Conservation (phyloP, 192 early-diverging fungal species). For the Lunasporangiospora selenospora region DNA sequence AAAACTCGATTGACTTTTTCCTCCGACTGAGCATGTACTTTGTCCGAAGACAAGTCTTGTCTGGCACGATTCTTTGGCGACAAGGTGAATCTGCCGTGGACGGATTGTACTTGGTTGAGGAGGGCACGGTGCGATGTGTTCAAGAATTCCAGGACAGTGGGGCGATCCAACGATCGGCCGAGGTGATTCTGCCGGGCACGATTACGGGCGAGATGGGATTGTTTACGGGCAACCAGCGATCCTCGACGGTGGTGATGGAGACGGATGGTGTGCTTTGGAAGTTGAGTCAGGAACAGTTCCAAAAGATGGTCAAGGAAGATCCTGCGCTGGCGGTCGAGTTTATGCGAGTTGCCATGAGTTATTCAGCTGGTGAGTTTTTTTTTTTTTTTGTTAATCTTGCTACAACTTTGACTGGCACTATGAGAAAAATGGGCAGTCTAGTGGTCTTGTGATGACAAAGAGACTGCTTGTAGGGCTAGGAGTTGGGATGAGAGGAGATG, state of each 20-base stretch:
- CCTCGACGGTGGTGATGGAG: slow-evolving; percentile 68
- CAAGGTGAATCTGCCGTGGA: slow-evolving; percentile 60
- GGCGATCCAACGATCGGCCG: slow-evolving; percentile 49
- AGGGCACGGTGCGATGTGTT: slow-evolving; percentile 59
- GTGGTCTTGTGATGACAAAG: no score
- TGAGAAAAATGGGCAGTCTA: no score
- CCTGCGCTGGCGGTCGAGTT: slow-evolving; percentile 79
- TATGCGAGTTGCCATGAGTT: slow-evolving; percentile 76
- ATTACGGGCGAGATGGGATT: slow-evolving; percentile 90
- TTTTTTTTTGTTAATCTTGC: no score
- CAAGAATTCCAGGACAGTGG: slow-evolving; percentile 49
- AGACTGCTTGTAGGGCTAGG: no score
- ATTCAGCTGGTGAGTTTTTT: slow-evolving; percentile 64
- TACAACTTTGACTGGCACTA: no score
- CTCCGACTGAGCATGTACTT: slow-evolving; percentile 69
- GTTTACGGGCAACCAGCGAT: slow-evolving; percentile 63
- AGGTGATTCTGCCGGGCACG: slow-evolving; percentile 92
- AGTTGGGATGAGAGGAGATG: no score
- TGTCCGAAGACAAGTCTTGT: slow-evolving; percentile 57
- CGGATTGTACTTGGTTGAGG: slow-evolving; percentile 80
- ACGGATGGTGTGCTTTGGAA: slow-evolving; percentile 77
- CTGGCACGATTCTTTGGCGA: slow-evolving; percentile 71
- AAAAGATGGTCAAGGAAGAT: slow-evolving; percentile 70
- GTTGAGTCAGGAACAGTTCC: slow-evolving; percentile 68
- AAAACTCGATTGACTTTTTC: slow-evolving; percentile 60